Percentiles rank a stretch among this genome's conserved stretches.
These are phyloP conservation scores for Brassica incana DNA, from an alignment of 345 rosid genomes.

Conservation along the genomic window DNA sequence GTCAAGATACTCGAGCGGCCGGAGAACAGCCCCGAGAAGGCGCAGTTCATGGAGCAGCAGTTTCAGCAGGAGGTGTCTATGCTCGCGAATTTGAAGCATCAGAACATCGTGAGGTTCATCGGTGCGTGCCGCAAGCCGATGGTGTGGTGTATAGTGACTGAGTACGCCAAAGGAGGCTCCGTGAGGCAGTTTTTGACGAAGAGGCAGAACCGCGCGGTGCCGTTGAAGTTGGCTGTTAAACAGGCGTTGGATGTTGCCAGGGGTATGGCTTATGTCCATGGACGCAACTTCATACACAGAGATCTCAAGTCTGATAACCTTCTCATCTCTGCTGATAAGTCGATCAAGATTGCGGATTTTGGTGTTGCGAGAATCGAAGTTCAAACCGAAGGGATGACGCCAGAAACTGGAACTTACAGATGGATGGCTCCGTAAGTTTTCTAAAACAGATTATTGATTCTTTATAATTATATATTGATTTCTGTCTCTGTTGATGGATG, in stretches of 20 bases:
- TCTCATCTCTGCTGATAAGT: constrained; percentile 1
- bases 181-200: neutral
- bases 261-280: neutral
- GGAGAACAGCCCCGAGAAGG: neutral
- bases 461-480: neutral
- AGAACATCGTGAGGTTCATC: constrained; percentile 40
- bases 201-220: neutral
- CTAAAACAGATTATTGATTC: neutral
- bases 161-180: neutral
- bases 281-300: neutral
- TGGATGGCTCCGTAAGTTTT: neutral
- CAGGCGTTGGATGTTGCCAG: neutral
- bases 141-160: neutral
- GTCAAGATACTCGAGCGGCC: neutral
- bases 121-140: constrained; percentile 46
- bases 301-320: neutral
- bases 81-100: constrained; percentile 42
- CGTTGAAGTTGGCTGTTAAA: neutral
- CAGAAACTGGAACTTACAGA: neutral
- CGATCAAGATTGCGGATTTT: neutral
- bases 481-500: constrained; percentile 2
- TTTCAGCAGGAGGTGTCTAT: constrained; percentile 45
- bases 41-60: constrained; percentile 39
- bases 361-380: neutral
- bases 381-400: neutral